phyloP scores from a whole-genome alignment of 768 basidiomycete genomes.

The Lactifluus pinguis region DNA sequence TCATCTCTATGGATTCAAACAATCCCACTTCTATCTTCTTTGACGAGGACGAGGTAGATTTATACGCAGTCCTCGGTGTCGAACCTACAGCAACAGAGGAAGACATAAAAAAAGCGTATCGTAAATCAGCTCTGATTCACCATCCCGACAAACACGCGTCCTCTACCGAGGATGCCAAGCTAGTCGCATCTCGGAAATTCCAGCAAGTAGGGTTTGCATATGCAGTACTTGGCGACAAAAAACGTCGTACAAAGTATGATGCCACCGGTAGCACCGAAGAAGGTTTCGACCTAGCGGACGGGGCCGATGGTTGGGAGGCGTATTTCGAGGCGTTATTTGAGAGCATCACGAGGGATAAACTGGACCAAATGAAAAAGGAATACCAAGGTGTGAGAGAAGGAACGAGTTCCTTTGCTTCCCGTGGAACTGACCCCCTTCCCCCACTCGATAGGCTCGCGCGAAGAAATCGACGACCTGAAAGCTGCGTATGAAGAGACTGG shows the following conservation, averaged over 20 bases:
- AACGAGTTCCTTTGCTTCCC: conserved; percentile 4
- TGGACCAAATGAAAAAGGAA: conserved; percentile 89
- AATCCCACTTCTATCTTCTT: conserved; percentile 75
- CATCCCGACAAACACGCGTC: conserved; percentile 88
- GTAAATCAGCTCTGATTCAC: conserved; percentile 66
- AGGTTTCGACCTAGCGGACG: conserved; percentile 55
- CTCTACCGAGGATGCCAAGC: conserved; percentile 49
- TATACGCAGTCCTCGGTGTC: conserved; percentile 68
- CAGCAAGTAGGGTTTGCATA: conserved; percentile 95
- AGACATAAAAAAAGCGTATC: conserved; percentile 78
- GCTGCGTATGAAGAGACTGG: conserved; percentile 58
- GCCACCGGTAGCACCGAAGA: conserved; percentile 81
- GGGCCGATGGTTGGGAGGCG: conserved; percentile 87
- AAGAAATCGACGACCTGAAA: conserved; percentile 76
- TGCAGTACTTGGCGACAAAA: conserved; percentile 74
- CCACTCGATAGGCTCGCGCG: conserved; percentile 55
- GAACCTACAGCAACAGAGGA: conserved; percentile 45
- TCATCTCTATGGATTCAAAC: conserved; percentile 28
- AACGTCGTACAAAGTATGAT: conserved; percentile 71
- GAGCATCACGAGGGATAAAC: conserved; percentile 70
- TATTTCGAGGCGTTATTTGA: conserved; percentile 92
- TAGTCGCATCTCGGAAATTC: conserved; percentile 68
- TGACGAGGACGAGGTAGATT: conserved; percentile 64
- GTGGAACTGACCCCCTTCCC: neutral
- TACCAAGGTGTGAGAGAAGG: conserved; percentile 64